These are phyloP conservation scores for Dendryphion nanum DNA, from an alignment of 2,329 filamentous ascomycete genomes.

Conservation along the genomic window DNA sequence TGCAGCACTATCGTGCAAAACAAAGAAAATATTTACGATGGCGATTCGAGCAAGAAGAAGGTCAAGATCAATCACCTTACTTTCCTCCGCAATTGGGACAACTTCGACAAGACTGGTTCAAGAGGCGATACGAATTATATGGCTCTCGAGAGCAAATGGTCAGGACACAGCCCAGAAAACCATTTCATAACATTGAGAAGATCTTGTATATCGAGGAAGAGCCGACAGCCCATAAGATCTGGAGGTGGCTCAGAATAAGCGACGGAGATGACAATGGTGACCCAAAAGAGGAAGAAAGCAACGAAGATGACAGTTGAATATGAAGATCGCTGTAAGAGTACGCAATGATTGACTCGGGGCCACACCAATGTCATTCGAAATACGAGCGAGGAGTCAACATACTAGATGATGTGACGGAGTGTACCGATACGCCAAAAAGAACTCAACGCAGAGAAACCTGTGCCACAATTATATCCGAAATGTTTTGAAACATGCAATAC, in stretches of 20 bases:
- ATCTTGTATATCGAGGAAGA: conserved; percentile 2
- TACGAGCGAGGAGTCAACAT: too few relatives aligned
- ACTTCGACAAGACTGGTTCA: conserved; percentile 9
- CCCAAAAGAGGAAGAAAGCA: conserved; percentile 1
- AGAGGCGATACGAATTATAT: conserved; percentile 8
- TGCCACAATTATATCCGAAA: too few relatives aligned
- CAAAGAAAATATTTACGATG: conserved; percentile 11
- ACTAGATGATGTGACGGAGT: too few relatives aligned
- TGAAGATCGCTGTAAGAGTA: too few relatives aligned
- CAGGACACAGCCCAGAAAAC: neutral
- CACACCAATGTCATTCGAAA: too few relatives aligned
- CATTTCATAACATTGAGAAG: neutral
- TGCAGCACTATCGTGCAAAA: conserved; percentile 9
- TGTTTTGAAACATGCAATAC: too few relatives aligned
- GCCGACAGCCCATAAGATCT: conserved; percentile 4
- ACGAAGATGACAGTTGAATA: neutral
- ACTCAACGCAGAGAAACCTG: too few relatives aligned
- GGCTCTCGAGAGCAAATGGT: neutral
- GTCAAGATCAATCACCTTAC: conserved; percentile 3
- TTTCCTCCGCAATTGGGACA: conserved; percentile 8
- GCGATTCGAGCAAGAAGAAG: conserved; percentile 3
- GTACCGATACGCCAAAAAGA: too few relatives aligned
- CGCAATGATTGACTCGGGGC: too few relatives aligned
- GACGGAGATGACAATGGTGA: conserved; percentile 3
- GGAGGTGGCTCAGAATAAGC: conserved; percentile 7